Conservation (phyloP, 108 stramenopile genomes). For the Fragilaria radians region DNA sequence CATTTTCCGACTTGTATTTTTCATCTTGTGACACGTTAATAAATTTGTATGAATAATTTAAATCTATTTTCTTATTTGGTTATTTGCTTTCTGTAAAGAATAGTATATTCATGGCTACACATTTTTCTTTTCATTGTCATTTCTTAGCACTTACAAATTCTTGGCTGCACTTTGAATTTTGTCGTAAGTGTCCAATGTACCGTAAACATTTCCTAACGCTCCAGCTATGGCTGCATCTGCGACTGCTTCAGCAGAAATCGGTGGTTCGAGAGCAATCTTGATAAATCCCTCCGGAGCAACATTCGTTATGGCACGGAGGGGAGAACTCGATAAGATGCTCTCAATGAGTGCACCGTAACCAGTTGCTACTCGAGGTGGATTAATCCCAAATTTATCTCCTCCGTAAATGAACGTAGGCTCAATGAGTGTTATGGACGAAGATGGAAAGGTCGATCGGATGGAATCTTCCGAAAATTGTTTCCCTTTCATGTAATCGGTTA, state of each 20-base stretch:
- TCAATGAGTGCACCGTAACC: constrained; percentile 63
- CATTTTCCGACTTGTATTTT: too few species aligned
- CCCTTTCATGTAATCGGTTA: constrained; percentile 55
- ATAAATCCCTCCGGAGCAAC: constrained; percentile 60
- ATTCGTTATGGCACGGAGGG: constrained; percentile 38
- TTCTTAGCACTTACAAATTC: too few species aligned
- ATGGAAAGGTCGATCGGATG: constrained; percentile 22
- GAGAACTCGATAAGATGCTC: constrained; percentile 39
- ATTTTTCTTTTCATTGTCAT: too few species aligned
- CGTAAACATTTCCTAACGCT: constrained; percentile 54
- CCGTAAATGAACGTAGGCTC: constrained; percentile 71
- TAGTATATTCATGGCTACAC: too few species aligned
- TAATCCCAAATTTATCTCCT: constrained; percentile 51
- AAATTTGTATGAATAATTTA: too few species aligned
- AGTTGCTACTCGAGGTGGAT: constrained; percentile 63
- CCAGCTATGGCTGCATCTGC: constrained; percentile 51
- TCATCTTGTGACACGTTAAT: too few species aligned
- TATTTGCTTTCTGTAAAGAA: too few species aligned
- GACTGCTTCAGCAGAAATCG: constrained; percentile 63
- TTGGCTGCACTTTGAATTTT: too few species aligned
- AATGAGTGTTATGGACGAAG: constrained; percentile 17
- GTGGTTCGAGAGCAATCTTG: constrained; percentile 68
- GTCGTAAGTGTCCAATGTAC: too few species aligned
- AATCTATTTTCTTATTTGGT: too few species aligned
- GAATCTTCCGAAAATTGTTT: constrained; percentile 44